Evolutionary conservation across 176 grass and related monocot genomes (phyloP), one percentile per base, ranked within the genome.

Genomic region (Pharus latifolius): DNA sequence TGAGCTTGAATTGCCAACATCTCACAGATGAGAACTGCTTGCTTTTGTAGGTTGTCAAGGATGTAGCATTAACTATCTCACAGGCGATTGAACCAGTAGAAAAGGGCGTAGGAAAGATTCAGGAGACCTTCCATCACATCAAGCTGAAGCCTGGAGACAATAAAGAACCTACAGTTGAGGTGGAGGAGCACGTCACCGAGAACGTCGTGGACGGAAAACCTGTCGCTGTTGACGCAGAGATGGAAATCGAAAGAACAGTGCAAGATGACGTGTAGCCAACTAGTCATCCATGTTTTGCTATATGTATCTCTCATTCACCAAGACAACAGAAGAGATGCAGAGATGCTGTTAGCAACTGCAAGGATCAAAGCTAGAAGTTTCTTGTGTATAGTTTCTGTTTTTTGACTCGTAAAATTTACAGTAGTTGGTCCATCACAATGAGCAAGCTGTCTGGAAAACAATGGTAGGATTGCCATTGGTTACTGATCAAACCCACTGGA

Each of bases 81-180:
- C 83, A 88, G 70, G 94, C 94, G 16, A 93, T 93, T 4, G 89
- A 77, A 16, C 89, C 89, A 1, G 84, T 92, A 8, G 93, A 89
- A 67, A 96, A 96, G 50, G 80, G 94, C 15, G 86, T 90, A 0
- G 80, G 77, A 13, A 98, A 88, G 82, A 85, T 98, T 69, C 86
- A 97, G 27, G 83, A 92, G 38, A 88, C 81, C 10, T 74, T 97
- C 19, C 86, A 90, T 12, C 86, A 83, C 12, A 80, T 92, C 29
- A 81, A 75, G 0, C 28, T 88, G 12, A 80, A 86, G 60, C 65
- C 78, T 20, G 75, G 71, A 24, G 77, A 74, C 45, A 63, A 69
- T 55, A 57, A 78, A 42, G 50, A 90, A 31, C 77, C 83, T 67
- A 35, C 77, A 56, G 18, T 88, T 18, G 75, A 90, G 44, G 76